Evolutionary conservation across 2,329 filamentous ascomycete species (phyloP), one percentile per base, ranked within the genome.

Genomic region (Tolypocladium pustulatum): DNA sequence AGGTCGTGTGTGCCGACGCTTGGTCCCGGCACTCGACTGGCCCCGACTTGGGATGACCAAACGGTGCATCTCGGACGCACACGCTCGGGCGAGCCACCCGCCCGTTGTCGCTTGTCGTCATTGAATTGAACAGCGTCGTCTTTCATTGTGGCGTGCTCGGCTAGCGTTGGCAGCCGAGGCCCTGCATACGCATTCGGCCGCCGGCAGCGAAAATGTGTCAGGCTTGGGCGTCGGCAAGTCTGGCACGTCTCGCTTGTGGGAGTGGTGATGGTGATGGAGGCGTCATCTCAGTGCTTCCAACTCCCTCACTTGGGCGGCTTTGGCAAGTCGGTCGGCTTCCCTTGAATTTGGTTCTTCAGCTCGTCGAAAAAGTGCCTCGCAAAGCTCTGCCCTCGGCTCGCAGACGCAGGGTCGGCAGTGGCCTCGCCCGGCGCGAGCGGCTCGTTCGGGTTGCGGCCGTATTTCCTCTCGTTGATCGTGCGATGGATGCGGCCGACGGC

Each of bases 401-500:
- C 55, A 4, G 66, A 60, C 32, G 70, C 68, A 0, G 72, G 73
- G 22, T 78, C 68, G 43, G 71, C 71, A 69, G 62, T 81, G 2
- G 81, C 81, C 64, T 83, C 77, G 52, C 81, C 81, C 1, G 73
- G 78, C 0, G 74, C 73, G 12, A 83, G 61, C 8, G 80, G 80
- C 56, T 81, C 78, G 61, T 76, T 71, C 0, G 80, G 79, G 57
- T 80, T 72, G 30, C 78, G 75, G 12, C 81, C 81, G 61, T 82
- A 62, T 52, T 74, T 73, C 22, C 70, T 67, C 61, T 82, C 78
- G 64, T 83, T 69, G 41, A 83, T 74, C 4, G 67, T 71, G 17
- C 75, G 74, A 60, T 83, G 80, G 38, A 83, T 78, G n/a, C 75
- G 73, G 9, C 77, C 77, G 43, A 83, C 81, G 4, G 74, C 75